phyloP scores from a whole-genome alignment of 192 early-diverging fungal genomes.

The Cladochytrium replicatum region DNA sequence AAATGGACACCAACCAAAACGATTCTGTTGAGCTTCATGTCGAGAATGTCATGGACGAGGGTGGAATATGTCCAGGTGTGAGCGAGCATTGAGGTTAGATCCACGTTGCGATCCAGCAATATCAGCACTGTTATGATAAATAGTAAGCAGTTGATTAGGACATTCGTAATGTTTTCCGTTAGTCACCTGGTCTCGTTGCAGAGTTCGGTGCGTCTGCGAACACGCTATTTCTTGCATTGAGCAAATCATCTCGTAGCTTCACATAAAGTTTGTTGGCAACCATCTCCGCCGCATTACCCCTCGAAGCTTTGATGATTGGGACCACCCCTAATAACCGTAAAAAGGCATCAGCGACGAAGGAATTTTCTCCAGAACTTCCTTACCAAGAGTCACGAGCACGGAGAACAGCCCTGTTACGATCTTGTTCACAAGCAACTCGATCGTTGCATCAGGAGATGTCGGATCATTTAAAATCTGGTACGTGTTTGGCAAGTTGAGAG shows the following conservation, averaged over 20 bases:
- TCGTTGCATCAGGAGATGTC: slow-evolving; percentile 63
- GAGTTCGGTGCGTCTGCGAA: slow-evolving; percentile 63
- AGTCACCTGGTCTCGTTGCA: slow-evolving; percentile 54
- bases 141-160: too few relatives aligned
- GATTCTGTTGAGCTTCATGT: slow-evolving; percentile 86
- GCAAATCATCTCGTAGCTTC: slow-evolving; percentile 80
- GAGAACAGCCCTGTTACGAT: slow-evolving; percentile 81
- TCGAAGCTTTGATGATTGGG: slow-evolving; percentile 83
- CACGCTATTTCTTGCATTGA: slow-evolving; percentile 79
- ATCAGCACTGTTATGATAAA: slow-evolving; percentile 51
- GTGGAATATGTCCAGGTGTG: slow-evolving; percentile 99
- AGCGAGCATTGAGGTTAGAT: slow-evolving; percentile 80
- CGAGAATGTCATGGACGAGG: slow-evolving; percentile 89
- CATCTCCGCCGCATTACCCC: slow-evolving; percentile 89
- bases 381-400: slow-evolving; percentile 80
- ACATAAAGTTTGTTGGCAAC: slow-evolving; percentile 83
- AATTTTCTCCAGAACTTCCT: neutral
- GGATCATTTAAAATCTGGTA: slow-evolving; percentile 82
- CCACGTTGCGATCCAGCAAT: slow-evolving; percentile 84
- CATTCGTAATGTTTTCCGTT: neutral
- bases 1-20: neutral
- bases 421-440: slow-evolving; percentile 67
- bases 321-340: slow-evolving; percentile 46
- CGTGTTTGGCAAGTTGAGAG: slow-evolving; percentile 69
- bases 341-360: neutral